Evolutionary conservation across 2,329 filamentous ascomycete species (phyloP), one percentile per base, ranked within the genome.

Genomic region (Diaporthe australafricana): DNA sequence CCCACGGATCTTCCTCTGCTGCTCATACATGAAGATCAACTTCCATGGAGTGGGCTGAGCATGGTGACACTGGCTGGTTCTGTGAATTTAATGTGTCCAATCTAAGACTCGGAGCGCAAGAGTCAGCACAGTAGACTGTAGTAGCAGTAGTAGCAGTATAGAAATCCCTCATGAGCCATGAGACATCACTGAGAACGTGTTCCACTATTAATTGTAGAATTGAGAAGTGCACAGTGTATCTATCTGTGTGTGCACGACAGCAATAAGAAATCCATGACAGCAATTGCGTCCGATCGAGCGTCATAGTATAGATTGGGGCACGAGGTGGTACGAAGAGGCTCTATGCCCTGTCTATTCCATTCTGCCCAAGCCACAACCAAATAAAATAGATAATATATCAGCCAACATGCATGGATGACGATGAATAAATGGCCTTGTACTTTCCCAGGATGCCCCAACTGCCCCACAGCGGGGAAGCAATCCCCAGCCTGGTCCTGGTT

Each of bases 361-460:
- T 9, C 38, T 27, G 14, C 25, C 8, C 16, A 42, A 22, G 20
- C 52, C 52, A 22, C 12, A 38, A 35, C 20, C 52, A 38, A 38
- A 30, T 30, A 17, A 38, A 38, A 35, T 5, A 35, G 5, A 35
- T 35, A 35, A 35, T 5, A 35, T 35, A 35, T 22, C 52, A 7
- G 3, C 27, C 30, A 55, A 11, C 30, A 22, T 22, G 14, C 52
- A 56, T 56, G 52, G 52, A 56, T 56, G 20, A 55, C 27, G 30
- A 55, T 55, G n/a, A 25, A 12, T 22, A 2, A 17, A 16, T 22
- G 22, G 25, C 25, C 60, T 50, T 22, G 42, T n/a, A 30, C 4
- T 35, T 5, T 35, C 47, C 27, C 22, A 47, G 60, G 60, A 63
- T 63, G 17, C 60, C 42, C 60, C 60, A 63, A 63, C 22, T 22